Evolutionary conservation across 2,329 filamentous ascomycete genomes (phyloP).

Genomic region (Lasiodiplodia theobromae): DNA sequence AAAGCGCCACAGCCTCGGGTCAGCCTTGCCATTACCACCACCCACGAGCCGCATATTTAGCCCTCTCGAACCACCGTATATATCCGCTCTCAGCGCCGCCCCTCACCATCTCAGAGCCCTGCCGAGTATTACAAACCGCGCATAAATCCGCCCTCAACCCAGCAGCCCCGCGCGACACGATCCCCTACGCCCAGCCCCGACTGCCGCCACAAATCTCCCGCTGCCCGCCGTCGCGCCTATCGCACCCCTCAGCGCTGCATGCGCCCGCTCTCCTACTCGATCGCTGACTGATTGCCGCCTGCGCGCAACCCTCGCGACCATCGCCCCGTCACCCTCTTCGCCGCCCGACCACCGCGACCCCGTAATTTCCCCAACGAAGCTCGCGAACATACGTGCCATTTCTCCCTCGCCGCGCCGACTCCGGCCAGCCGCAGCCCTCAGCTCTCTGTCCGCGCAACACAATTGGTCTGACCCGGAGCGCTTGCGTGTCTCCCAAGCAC

Average conservation of each 20-base stretch:
- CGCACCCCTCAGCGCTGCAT: background rate
- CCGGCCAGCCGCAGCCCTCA: slow-evolving; percentile 20
- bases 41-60: slow-evolving; percentile 25
- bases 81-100: background rate
- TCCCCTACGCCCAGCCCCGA: background rate
- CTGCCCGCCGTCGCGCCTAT: slow-evolving; percentile 10
- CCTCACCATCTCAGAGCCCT: background rate
- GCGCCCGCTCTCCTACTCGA: background rate
- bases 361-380: background rate
- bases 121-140: slow-evolving; percentile 1
- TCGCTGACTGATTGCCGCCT: background rate
- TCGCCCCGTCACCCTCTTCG: background rate
- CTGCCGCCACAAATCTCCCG: slow-evolving; percentile 16
- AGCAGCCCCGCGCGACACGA: background rate
- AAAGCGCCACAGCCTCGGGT: slow-evolving; percentile 22
- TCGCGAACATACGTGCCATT: slow-evolving; percentile 5
- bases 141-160: background rate
- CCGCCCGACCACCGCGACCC: background rate
- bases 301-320: slow-evolving; percentile 4
- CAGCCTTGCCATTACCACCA: slow-evolving; percentile 25
- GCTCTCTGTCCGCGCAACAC: background rate
- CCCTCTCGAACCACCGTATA: slow-evolving; percentile 18
- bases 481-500: slow-evolving; percentile 22
- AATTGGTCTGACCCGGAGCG: slow-evolving; percentile 5
- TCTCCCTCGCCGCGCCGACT: slow-evolving; percentile 6